Evolutionary conservation across 768 basidiomycete species (phyloP), one percentile per base, ranked within the genome.

Genomic region (Atractiella rhizophila): DNA sequence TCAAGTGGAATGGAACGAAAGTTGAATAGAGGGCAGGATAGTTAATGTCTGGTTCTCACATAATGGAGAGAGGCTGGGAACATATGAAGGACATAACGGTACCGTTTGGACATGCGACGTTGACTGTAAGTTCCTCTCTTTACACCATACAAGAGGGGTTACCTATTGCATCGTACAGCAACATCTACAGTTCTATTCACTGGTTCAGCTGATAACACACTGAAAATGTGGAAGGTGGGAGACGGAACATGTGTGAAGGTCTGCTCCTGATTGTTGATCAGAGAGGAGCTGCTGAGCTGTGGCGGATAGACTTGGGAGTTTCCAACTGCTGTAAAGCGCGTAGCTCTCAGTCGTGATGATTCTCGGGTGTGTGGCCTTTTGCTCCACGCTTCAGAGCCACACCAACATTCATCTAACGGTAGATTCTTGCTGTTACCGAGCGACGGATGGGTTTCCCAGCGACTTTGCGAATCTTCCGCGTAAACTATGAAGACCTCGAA

Each of bases 1-100:
- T 24, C n/a, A 10, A 10, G 25, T 13, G 9, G 10, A 18, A 21
- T 19, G 16, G 30, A 15, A n/a, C 16, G 5, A 20, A 6, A 20
- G 81, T 23, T 79, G 76, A 56, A 85, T 80, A 53, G 91, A 91
- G 66, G 85, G 91, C 58, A 68, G 74, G 52, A 58, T 77, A 49
- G 79, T 94, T 58, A 94, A 94, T 56, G 85, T 82, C 37, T 96
- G 88, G 88, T 51, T 48, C 45, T 75, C 85, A 11, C 81, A 88
- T 54, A 98, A 98, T 53, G 91, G 91, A 37, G 91, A 96, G 65
- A 68, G 91, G 44, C 61, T 98, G 52, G 91, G 91, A 27, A 98
- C 91, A 44, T 96, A 91, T 56, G 73, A 80, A 34, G 91, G 85
- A 29, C 74, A 91, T 60, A 98, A 96, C 54, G 91, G 91, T 42